phyloP scores from a whole-genome alignment of 2,329 filamentous ascomycete species.

The Simplicillium sp. region DNA sequence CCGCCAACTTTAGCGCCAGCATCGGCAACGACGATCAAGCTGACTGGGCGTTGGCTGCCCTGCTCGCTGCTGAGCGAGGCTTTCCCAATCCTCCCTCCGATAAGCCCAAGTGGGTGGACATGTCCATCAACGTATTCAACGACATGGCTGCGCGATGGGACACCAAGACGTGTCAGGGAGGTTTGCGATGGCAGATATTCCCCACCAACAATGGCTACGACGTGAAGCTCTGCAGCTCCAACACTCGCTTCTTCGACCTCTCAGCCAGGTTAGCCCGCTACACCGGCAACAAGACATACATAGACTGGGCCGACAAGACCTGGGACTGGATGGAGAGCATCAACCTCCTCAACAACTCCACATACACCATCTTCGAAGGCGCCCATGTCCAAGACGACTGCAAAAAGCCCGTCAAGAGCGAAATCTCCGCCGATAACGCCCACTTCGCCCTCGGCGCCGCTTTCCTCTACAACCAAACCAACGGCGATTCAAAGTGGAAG shows the following conservation, averaged over 20 bases:
- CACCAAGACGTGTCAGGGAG: constrained; percentile 52
- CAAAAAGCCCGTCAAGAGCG: constrained; percentile 37
- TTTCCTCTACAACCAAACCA: constrained; percentile 54
- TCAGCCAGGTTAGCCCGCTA: constrained; percentile 62
- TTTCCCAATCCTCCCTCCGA: constrained; percentile 52
- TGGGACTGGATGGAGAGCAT: constrained; percentile 52
- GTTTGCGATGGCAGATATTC: constrained; percentile 72
- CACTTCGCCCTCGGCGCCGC: constrained; percentile 33
- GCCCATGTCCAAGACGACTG: constrained; percentile 42
- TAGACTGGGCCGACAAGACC: constrained; percentile 50
- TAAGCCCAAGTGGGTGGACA: constrained; percentile 59
- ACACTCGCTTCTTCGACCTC: constrained; percentile 54
- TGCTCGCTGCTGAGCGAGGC: constrained; percentile 62
- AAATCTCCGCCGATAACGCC: constrained; percentile 1
- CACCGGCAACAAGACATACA: constrained; percentile 55
- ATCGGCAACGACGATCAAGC: constrained; percentile 60
- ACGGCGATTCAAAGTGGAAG: constrained; percentile 41
- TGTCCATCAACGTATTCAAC: constrained; percentile 60
- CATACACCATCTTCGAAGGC: constrained; percentile 53
- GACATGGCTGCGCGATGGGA: constrained; percentile 14
- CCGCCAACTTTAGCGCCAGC: constrained; percentile 41
- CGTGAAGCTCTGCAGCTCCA: constrained; percentile 50
- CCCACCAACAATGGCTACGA: constrained; percentile 56
- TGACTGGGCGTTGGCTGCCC: constrained; percentile 67
- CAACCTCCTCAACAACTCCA: constrained; percentile 47